Base-by-base conservation (phyloP, 1,139 yeast genomes). In the Geotrichum klebahnii region DNA sequence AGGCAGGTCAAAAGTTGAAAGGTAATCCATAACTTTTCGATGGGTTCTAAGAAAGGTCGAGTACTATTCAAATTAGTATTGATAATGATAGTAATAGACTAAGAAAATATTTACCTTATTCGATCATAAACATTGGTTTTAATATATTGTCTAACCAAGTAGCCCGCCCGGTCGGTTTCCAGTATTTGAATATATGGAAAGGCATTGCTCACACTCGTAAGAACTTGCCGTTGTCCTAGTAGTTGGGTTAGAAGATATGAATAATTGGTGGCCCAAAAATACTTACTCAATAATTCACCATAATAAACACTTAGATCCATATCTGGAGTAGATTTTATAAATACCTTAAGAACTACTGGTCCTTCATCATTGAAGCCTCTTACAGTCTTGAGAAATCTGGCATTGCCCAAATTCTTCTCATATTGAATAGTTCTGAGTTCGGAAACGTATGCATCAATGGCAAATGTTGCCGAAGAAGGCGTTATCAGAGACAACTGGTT, bases 81-180 rank as follows among this genome's bases (percentile, higher is more conserved):
- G 20, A 23, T 33, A 29, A 20, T 22, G 6, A 29, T 28, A 20
- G 32, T n/a, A 17, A 9, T 9, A 33, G 14, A 41, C 20, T 8
- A 12, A 5, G 9, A 16, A 3, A 31, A 31, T 12, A 50, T 62
- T 8, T 55, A 61, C 67, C 67, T 84, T 49, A 92, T 73, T 54
- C 97, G 70, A 63, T 94, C 98, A 62, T 89, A 89, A 29, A 90
- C 69, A 60, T 86, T 89, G 36, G 84, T 81, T 59, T 82, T 78
- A 51, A 87, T 72, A 71, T 80, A 81, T 59, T 90, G 97, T 51
- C 98, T 76, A 50, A 90, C 80, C 46, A 90, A 68, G 67, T 92
- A 94, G 0, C 95, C 96, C 0, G 97, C 97, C 48, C 97, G 74
- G 52, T 86, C 95, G 0, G 97, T 88, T 62, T 90, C 97, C 22